These are phyloP conservation scores for Hura crepitans DNA, from an alignment of 441 rosid species.

Conservation along the genomic window DNA sequence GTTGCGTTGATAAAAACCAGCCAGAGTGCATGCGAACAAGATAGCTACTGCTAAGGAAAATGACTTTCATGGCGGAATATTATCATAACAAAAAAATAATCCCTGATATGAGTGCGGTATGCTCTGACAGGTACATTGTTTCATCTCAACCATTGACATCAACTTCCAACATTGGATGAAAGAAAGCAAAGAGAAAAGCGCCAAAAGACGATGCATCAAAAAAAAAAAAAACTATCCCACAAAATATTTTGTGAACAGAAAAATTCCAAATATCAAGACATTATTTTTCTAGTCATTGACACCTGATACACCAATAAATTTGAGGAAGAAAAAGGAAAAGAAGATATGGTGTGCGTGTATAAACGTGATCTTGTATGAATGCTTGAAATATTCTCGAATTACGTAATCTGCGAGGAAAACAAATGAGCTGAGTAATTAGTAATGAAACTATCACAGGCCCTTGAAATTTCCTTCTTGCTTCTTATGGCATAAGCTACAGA, in stretches of 20 bases:
- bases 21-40: too few species aligned
- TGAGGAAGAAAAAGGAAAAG: background rate
- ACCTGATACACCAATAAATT: background rate
- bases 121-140: too few species aligned
- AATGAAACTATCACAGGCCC: slow-evolving; percentile 15
- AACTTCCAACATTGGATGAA: too few species aligned
- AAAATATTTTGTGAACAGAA: too few species aligned
- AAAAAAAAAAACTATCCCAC: background rate
- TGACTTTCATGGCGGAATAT: too few species aligned
- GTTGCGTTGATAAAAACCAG: too few species aligned
- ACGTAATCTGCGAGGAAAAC: background rate
- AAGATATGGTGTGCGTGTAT: too few species aligned
- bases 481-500: slow-evolving; percentile 19
- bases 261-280: background rate
- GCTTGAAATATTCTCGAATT: background rate
- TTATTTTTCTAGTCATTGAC: background rate
- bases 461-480: slow-evolving; percentile 10
- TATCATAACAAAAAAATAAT: too few species aligned
- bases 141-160: too few species aligned
- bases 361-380: background rate
- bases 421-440: background rate
- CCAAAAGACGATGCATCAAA: background rate
- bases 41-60: too few species aligned
- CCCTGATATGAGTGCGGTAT: too few species aligned
- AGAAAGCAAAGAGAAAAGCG: too few species aligned